Base-by-base conservation (phyloP, 2,329 filamentous ascomycete species). In the Fusarium brevicatenulatum region DNA sequence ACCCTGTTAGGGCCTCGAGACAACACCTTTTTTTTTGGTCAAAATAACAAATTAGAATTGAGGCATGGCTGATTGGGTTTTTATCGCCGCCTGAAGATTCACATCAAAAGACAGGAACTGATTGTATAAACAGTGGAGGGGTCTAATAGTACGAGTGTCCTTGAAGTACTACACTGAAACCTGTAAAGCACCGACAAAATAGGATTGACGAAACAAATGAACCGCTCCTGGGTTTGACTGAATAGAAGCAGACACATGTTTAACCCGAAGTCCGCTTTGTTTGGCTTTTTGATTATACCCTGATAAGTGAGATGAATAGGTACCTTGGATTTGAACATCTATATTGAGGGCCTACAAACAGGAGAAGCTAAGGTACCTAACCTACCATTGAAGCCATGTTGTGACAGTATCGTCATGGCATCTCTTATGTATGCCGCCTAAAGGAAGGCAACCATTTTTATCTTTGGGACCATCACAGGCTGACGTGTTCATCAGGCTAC, bases 401-500 rank as follows among this genome's bases (percentile, higher is more conserved):
- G 52, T 40, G 16, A 54, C 40, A 52, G 30, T 19, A 40, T 62
- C 47, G 32, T 59, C 57, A 62, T 43, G 43, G 16, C 28, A 28
- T 60, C 32, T 52, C 36, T 42, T 52, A 36, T 15, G 28, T 42
- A 53, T 46, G 40, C 32, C 28, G 66, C 57, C 28, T 28, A 34
- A 15, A 23, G 19, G 28, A 59, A 77, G 73, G 71, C 71, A 75
- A 25, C 69, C 63, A 44, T 54, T 61, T 70, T 53, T 43, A 25
- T 25, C 32, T 50, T 47, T 50, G 12, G 42, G 68, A 63, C 62
- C 66, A 77, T 76, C 60, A 73, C 50, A 52, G 65, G 71, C 69
- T 78, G 76, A 75, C 76, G 71, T 75, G 63, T 59, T 53, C 62
- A 49, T 61, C 52, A 77, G 76, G 76, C 76, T 73, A 34, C 76